Evolutionary conservation across 2,329 filamentous ascomycete genomes (phyloP).

Genomic region (Periconia digitata): DNA sequence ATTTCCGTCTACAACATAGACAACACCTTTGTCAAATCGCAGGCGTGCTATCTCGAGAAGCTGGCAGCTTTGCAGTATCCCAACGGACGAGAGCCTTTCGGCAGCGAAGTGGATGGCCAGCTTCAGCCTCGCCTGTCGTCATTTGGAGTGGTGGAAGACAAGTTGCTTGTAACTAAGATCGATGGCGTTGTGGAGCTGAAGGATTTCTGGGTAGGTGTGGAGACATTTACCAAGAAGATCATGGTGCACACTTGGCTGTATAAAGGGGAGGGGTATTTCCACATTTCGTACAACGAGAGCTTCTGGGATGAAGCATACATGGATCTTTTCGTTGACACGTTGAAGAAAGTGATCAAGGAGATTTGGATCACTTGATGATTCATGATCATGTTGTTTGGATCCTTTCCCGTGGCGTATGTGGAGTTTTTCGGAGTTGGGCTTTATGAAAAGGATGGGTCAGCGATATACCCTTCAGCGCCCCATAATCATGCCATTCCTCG

Average conservation of each 20-base stretch:
- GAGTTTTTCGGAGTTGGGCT: neutral
- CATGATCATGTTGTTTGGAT: neutral
- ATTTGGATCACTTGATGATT: neutral
- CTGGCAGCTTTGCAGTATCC: constrained; percentile 13
- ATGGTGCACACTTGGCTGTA: constrained; percentile 29
- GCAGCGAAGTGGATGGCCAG: constrained; percentile 11
- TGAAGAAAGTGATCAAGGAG: constrained; percentile 13
- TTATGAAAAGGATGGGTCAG: neutral
- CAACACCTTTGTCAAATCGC: constrained; percentile 19
- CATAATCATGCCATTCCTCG: neutral
- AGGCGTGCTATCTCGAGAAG: constrained; percentile 20
- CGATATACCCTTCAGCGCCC: neutral
- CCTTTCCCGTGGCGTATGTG: neutral
- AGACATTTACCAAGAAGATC: constrained; percentile 24
- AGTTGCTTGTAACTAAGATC: constrained; percentile 15
- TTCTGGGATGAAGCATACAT: constrained; percentile 21
- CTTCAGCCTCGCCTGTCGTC: constrained; percentile 21
- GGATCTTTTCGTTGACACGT: constrained; percentile 12
- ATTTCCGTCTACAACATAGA: constrained; percentile 23
- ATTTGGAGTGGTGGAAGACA: constrained; percentile 21
- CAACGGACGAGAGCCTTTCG: constrained; percentile 5
- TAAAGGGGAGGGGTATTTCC: constrained; percentile 20
- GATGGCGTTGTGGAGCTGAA: constrained; percentile 18
- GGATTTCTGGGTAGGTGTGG: constrained; percentile 26
- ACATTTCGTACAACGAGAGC: constrained; percentile 24